phyloP scores from a whole-genome alignment of 805 yeast genomes.

The Candida takata region DNA sequence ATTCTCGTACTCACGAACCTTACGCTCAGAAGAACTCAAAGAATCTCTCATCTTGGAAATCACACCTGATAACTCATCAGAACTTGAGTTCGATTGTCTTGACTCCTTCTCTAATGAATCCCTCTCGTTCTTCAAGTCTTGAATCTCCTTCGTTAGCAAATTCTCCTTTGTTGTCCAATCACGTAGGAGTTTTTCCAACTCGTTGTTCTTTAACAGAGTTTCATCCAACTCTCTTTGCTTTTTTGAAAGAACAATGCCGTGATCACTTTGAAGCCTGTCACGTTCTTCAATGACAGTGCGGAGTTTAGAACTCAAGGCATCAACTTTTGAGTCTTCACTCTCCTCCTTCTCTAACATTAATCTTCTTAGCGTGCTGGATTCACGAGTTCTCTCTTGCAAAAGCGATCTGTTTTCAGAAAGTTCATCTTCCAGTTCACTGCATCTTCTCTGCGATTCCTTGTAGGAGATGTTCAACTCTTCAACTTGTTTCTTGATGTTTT shows the following conservation, averaged over 20 bases:
- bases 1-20: conserved; percentile 49
- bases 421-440: conserved; percentile 74
- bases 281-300: conserved; percentile 52
- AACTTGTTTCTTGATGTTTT: conserved; percentile 52
- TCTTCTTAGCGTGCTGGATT: conserved; percentile 64
- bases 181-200: conserved; percentile 31
- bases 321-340: conserved; percentile 40
- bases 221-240: conserved; percentile 66
- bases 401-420: conserved; percentile 64
- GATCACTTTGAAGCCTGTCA: conserved; percentile 48
- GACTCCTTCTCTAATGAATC: conserved; percentile 23
- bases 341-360: conserved; percentile 64
- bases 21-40: conserved; percentile 41
- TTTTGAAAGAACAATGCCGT: conserved; percentile 41
- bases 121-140: conserved; percentile 26
- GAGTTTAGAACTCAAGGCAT: conserved; percentile 50
- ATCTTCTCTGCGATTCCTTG: conserved; percentile 53
- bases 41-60: conserved; percentile 45
- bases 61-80: conserved; percentile 26
- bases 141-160: conserved; percentile 23
- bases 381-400: conserved; percentile 76
- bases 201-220: conserved; percentile 35
- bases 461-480: conserved; percentile 65
- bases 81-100: conserved; percentile 21
- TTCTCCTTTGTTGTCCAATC: conserved; percentile 32